phyloP scores from a whole-genome alignment of 345 rosid species.

The Turritis glabra region DNA sequence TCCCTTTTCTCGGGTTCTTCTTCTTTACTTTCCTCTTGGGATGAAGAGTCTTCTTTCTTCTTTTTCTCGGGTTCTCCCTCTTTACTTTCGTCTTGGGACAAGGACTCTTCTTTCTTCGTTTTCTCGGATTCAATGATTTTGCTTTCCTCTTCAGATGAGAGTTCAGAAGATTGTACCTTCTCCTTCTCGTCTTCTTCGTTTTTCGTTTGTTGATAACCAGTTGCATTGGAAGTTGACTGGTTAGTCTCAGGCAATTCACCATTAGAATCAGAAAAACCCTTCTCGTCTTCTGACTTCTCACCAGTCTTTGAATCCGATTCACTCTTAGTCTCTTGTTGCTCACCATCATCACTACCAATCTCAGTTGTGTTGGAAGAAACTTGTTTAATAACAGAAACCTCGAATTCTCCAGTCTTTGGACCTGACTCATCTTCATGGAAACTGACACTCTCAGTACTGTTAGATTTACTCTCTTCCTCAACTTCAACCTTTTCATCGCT shows the following conservation, averaged over 20 bases:
- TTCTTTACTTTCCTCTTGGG: not conserved
- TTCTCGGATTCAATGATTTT: slow-evolving; percentile 23
- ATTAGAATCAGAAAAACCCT: slow-evolving; percentile 44
- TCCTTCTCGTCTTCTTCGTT: slow-evolving; percentile 31
- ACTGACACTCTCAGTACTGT: slow-evolving; percentile 29
- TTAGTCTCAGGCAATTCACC: slow-evolving; percentile 49
- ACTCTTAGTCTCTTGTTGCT: slow-evolving; percentile 32
- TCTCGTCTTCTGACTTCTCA: slow-evolving; percentile 26
- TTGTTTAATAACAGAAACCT: slow-evolving; percentile 32
- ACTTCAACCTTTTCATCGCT: slow-evolving; percentile 18
- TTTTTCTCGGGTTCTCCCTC: slow-evolving; percentile 32
- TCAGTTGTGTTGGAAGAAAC: slow-evolving; percentile 11
- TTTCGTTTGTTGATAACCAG: slow-evolving; percentile 30
- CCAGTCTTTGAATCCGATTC: slow-evolving; percentile 25
- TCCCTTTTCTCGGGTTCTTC: slow-evolving; percentile 25
- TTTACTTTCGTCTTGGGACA: slow-evolving; percentile 14
- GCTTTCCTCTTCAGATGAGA: slow-evolving; percentile 23
- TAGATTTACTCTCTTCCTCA: slow-evolving; percentile 38
- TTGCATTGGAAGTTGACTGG: slow-evolving; percentile 40
- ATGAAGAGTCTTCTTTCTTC: slow-evolving; percentile 17
- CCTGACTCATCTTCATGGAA: slow-evolving; percentile 42
- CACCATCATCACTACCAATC: slow-evolving; percentile 33
- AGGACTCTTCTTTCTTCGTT: slow-evolving; percentile 34
- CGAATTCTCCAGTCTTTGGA: slow-evolving; percentile 39
- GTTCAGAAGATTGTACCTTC: slow-evolving; percentile 12